phyloP scores from a whole-genome alignment of 768 basidiomycete species.

The Kwoniella dejecticola region DNA sequence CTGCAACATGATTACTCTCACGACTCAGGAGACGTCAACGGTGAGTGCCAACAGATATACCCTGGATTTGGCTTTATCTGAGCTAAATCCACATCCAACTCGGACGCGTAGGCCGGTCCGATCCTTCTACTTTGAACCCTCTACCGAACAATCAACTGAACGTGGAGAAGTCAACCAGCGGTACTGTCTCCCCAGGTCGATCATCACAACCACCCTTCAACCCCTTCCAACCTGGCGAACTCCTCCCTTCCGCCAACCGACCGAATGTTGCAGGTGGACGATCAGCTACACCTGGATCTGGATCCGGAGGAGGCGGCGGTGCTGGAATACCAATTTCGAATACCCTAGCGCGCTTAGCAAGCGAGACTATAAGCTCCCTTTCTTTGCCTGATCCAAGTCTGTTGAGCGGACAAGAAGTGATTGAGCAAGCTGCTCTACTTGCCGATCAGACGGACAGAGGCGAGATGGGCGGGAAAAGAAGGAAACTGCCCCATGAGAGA shows the following conservation, averaged over 20 bases:
- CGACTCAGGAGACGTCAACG: conserved; percentile 8
- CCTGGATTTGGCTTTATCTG: no score
- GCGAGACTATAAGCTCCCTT: not conserved
- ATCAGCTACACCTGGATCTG: conserved; percentile 4
- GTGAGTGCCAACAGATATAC: not conserved
- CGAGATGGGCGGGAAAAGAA: conserved; percentile 50
- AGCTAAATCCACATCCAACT: no score
- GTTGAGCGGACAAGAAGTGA: conserved; percentile 2
- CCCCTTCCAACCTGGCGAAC: not conserved
- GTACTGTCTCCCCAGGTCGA: not conserved
- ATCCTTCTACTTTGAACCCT: not conserved
- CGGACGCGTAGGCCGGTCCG: conserved; percentile 12
- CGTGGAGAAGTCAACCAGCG: not conserved
- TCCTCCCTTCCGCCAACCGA: not conserved
- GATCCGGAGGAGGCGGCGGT: not conserved
- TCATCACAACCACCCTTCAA: not conserved
- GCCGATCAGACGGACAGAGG: conserved; percentile 21
- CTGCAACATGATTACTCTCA: conserved; percentile 12
- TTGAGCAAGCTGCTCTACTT: conserved; percentile 3
- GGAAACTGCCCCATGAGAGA: conserved; percentile 39
- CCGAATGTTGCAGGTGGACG: not conserved
- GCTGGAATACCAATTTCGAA: conserved; percentile 11
- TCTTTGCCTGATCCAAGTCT: conserved; percentile 1
- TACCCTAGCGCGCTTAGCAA: conserved; percentile 9
- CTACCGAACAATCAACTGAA: not conserved